Percentiles rank a stretch among this genome's conserved stretches.
phyloP scores from a whole-genome alignment of 768 basidiomycete genomes.

The Kwoniella europaea region DNA sequence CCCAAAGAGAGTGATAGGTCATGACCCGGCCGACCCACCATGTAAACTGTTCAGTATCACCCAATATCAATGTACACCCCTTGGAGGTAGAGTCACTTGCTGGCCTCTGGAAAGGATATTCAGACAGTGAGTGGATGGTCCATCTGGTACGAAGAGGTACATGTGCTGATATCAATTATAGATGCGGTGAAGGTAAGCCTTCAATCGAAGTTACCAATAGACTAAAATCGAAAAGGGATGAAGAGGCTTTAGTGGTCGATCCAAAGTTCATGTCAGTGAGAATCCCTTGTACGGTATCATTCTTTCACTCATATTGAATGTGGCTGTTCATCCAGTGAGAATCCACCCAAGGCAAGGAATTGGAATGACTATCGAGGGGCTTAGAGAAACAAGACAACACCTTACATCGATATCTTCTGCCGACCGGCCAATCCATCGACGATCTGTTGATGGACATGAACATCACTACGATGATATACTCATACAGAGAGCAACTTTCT shows the following conservation, averaged over 20 bases:
- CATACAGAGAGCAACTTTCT: too few relatives aligned
- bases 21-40: constrained; percentile 5
- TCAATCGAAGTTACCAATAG: constrained; percentile 51
- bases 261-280: constrained; percentile 41
- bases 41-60: constrained; percentile 52
- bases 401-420: background rate
- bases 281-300: background rate
- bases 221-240: background rate
- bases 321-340: constrained; percentile 16
- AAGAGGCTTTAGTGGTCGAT: constrained; percentile 32
- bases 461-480: too few relatives aligned
- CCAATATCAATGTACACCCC: constrained; percentile 53
- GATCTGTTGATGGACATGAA: too few relatives aligned
- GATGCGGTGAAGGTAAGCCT: constrained; percentile 41
- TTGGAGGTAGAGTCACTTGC: constrained; percentile 46
- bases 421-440: background rate
- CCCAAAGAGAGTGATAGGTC: background rate
- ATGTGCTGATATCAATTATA: constrained; percentile 5
- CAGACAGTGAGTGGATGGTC: constrained; percentile 44
- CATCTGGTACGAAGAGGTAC: background rate
- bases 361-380: constrained; percentile 39
- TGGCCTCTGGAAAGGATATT: constrained; percentile 56
- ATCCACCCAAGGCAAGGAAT: constrained; percentile 42
- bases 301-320: background rate
- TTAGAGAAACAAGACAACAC: background rate